phyloP scores from a whole-genome alignment of 1,284 basidiomycete species.

The Cystobasidium sp. region DNA sequence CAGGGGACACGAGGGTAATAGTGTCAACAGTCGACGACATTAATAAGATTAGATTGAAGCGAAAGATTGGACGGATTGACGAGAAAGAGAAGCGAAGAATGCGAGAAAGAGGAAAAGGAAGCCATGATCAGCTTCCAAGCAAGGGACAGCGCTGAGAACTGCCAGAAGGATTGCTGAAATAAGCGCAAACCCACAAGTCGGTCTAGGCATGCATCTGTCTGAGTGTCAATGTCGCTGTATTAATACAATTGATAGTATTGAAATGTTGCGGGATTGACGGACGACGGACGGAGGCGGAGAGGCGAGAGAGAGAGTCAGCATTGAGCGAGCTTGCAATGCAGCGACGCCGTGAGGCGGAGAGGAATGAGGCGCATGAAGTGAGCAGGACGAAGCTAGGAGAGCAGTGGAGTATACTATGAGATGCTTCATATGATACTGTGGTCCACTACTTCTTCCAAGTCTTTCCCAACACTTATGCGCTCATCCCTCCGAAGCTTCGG shows the following conservation, averaged over 20 bases:
- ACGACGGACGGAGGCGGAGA: not conserved
- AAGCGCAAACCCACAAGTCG: constrained; percentile 68
- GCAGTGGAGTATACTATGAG: not conserved
- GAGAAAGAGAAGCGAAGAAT: not conserved
- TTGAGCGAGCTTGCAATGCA: not conserved
- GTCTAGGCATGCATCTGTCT: constrained; percentile 80
- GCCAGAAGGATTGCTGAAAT: too few relatives aligned
- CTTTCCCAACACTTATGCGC: not conserved
- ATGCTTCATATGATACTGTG: not conserved
- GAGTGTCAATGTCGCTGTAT: constrained; percentile 66
- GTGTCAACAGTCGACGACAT: not conserved
- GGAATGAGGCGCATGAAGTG: not conserved
- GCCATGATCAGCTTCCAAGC: not conserved
- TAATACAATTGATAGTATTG: not conserved
- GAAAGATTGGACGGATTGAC: too few relatives aligned
- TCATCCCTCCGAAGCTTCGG: not conserved
- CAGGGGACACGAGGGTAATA: too few relatives aligned
- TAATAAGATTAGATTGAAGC: too few relatives aligned
- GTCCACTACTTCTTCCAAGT: constrained; percentile 1
- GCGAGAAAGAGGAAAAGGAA: not conserved
- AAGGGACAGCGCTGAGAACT: too few relatives aligned
- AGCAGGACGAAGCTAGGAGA: not conserved
- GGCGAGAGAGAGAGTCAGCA: not conserved
- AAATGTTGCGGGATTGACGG: not conserved
- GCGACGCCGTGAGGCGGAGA: not conserved